Evolutionary conservation across 768 basidiomycete genomes (phyloP), one percentile per base, ranked within the genome.

Genomic region (Boletus rex-veris): DNA sequence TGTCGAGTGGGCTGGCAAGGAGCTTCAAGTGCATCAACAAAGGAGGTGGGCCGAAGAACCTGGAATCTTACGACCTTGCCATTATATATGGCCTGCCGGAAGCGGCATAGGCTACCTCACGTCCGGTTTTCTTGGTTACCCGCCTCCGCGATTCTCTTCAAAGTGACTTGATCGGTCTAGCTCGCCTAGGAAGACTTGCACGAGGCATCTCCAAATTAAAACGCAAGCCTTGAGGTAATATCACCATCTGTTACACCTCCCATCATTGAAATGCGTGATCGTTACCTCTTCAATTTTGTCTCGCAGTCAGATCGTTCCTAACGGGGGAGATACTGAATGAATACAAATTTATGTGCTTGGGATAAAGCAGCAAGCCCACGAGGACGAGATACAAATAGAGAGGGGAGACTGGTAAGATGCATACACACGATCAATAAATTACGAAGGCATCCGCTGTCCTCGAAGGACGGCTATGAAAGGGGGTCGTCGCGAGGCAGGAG

Each of bases 391-490:
- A 71, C 51, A 62, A 66, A 70, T 70, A 72, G 61, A 72, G 48
- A 45, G 48, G 51, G 53, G 43, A 45, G 46, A 38, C 45, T 50
- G 53, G 48, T 48, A 58, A 39, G 41, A 66, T 64, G 62, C 68
- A 24, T 24, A 28, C 28, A 62, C 54, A 71, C 58, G 60, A 55
- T 54, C 7, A 15, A 71, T 61, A 63, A 68, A 54, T 72, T 70
- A 71, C 56, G 54, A 50, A 50, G 66, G 45, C 24, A 48, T 58
- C 52, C 54, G 59, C 43, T 59, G 66, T 58, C 78, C 74, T 47
- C 80, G 74, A 41, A 90, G 73, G 52, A 90, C 75, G 41, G 75
- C 84, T 59, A 88, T 79, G 71, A 86, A 90, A 0, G 89, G 90
- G 21, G 85, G 84, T 16, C 74, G 75, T 31, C 75, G 74, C 21